Evolutionary conservation across 192 early-diverging fungal genomes (phyloP).

Genomic region (Linnemannia exigua): DNA sequence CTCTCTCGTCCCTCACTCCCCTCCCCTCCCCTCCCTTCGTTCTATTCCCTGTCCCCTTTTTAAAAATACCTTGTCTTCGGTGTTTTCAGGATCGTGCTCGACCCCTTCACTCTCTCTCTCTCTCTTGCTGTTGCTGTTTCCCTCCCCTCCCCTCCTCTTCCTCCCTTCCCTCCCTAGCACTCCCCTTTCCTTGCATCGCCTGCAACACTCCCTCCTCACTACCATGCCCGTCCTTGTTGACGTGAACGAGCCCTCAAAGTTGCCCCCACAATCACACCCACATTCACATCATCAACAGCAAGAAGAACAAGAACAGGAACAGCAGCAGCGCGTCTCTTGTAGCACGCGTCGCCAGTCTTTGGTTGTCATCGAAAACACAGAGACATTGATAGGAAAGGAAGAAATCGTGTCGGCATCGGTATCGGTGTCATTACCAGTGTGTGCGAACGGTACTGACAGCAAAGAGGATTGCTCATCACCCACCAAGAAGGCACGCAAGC

Average conservation of each 20-base stretch:
- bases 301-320: not conserved
- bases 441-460: not conserved
- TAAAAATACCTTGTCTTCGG: not conserved
- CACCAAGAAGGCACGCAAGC: not conserved
- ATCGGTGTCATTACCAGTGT: not conserved
- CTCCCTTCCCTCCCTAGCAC: not conserved
- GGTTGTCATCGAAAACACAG: not conserved
- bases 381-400: not conserved
- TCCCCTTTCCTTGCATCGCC: not conserved
- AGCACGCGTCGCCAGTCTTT: not conserved
- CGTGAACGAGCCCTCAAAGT: conserved; percentile 26
- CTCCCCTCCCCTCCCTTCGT: not conserved
- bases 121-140: not conserved
- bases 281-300: not conserved
- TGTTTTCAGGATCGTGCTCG: not conserved
- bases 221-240: not conserved
- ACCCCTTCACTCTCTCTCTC: not conserved
- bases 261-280: not conserved
- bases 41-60: not conserved
- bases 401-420: not conserved
- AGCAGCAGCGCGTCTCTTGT: not conserved
- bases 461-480: not conserved
- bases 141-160: not conserved
- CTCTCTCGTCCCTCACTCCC: not conserved
- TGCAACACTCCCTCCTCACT: not conserved